Conservation (phyloP, 257 asterid genomes). For the Marsdenia floribunda region DNA sequence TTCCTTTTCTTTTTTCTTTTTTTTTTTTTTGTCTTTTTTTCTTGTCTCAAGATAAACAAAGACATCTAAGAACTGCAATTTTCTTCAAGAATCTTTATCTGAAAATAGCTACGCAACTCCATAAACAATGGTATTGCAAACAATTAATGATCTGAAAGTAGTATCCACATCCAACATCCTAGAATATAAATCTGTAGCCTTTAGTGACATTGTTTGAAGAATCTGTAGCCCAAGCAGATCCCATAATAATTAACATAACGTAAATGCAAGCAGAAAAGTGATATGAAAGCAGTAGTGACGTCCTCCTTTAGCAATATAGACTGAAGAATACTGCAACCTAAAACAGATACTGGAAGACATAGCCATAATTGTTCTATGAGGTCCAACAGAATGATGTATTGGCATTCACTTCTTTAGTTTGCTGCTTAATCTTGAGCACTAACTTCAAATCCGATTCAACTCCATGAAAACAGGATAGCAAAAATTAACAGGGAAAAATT, state of each 20-base stretch:
- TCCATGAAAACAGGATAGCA: not conserved
- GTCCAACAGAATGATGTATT: not conserved
- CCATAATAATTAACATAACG: not conserved
- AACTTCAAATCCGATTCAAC: not conserved
- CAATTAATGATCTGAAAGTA: too few species aligned
- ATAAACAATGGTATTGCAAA: too few species aligned
- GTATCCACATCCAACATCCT: too few species aligned
- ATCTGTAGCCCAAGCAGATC: too few species aligned
- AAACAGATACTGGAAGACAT: not conserved
- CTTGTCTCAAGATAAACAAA: not conserved
- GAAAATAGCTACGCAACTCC: not conserved
- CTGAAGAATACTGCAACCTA: not conserved
- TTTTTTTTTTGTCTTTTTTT: not conserved
- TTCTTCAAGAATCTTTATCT: not conserved
- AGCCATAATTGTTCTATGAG: not conserved
- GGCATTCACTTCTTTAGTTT: not conserved
- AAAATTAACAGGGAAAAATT: not conserved
- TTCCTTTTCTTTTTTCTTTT: too few species aligned
- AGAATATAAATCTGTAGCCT: not conserved
- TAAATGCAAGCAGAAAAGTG: not conserved
- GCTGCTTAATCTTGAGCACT: not conserved
- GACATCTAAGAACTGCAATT: not conserved
- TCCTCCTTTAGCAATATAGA: not conserved
- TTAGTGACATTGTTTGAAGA: too few species aligned
- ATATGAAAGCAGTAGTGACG: not conserved